Evolutionary conservation across 352 stramenopile genomes (phyloP).

Genomic region (Pelagophyceae sp.): DNA sequence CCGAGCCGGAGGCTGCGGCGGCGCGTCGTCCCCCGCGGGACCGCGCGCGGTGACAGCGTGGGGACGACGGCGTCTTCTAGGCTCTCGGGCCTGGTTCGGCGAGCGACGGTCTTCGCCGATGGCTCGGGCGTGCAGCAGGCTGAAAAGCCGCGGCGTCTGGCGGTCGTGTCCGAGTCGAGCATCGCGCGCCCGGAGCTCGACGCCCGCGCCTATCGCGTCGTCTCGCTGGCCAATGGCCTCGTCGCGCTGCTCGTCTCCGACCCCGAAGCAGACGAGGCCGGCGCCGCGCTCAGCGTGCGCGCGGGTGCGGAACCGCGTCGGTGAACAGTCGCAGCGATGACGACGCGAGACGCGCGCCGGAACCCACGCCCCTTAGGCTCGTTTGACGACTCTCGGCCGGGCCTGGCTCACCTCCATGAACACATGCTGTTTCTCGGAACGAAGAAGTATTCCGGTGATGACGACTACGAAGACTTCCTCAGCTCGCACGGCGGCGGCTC

Average conservation of each 20-base stretch:
- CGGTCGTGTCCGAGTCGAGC: not conserved
- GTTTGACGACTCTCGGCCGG: conserved; percentile 9
- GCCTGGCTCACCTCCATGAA: conserved; percentile 44
- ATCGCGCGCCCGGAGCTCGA: not conserved
- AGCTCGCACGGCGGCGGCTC: conserved; percentile 76
- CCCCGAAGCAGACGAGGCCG: conserved; percentile 11
- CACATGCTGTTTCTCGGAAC: conserved; percentile 96
- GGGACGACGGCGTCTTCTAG: too few relatives aligned
- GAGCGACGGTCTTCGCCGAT: too few relatives aligned
- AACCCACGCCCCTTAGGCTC: too few relatives aligned
- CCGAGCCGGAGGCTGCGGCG: too few relatives aligned
- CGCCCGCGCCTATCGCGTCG: not conserved
- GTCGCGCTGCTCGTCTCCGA: not conserved
- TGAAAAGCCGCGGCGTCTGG: too few relatives aligned
- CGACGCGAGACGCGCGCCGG: too few relatives aligned
- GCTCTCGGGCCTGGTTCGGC: too few relatives aligned
- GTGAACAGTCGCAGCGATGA: too few relatives aligned
- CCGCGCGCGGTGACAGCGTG: too few relatives aligned
- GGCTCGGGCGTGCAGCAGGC: too few relatives aligned
- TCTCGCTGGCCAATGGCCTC: not conserved
- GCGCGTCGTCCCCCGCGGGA: too few relatives aligned
- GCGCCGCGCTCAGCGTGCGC: not conserved
- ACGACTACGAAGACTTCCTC: conserved; percentile 85
- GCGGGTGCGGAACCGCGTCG: too few relatives aligned
- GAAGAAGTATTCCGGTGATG: conserved; percentile 86